phyloP scores from a whole-genome alignment of 176 grass and related monocot species.

The Carex parvula region DNA sequence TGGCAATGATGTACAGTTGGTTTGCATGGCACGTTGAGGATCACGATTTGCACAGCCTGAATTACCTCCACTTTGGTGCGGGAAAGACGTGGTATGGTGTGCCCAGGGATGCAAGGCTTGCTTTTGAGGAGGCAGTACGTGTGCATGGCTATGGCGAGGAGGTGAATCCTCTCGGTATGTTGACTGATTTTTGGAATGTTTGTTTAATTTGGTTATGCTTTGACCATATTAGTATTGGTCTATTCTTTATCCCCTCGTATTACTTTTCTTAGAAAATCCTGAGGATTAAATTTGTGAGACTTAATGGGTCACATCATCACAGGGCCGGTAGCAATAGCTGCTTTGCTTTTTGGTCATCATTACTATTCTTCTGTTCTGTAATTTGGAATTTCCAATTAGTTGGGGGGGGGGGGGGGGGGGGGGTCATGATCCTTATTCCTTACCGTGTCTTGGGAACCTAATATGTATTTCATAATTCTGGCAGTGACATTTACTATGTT shows the following conservation, averaged over 20 bases:
- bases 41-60: slow-evolving; percentile 95
- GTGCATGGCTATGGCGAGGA: slow-evolving; percentile 87
- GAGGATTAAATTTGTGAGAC: background rate
- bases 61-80: slow-evolving; percentile 86
- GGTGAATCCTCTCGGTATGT: slow-evolving; percentile 88
- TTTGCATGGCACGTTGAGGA: slow-evolving; percentile 99
- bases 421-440: background rate
- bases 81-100: slow-evolving; percentile 97
- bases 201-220: slow-evolving; percentile 23
- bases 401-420: too few relatives aligned
- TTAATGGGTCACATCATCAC: background rate
- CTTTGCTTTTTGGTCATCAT: background rate
- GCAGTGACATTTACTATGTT: slow-evolving; percentile 94
- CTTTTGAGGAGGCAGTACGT: slow-evolving; percentile 82
- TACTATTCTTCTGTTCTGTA: background rate
- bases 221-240: slow-evolving; percentile 7
- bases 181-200: slow-evolving; percentile 25
- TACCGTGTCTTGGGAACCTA: background rate
- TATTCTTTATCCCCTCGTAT: background rate
- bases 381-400: background rate
- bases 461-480: slow-evolving; percentile 2
- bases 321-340: background rate
- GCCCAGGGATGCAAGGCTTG: slow-evolving; percentile 79
- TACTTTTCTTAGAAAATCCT: background rate
- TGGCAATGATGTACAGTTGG: slow-evolving; percentile 99